Evolutionary conservation across 192 early-diverging fungal genomes (phyloP).

Genomic region (Coemansia umbellata): DNA sequence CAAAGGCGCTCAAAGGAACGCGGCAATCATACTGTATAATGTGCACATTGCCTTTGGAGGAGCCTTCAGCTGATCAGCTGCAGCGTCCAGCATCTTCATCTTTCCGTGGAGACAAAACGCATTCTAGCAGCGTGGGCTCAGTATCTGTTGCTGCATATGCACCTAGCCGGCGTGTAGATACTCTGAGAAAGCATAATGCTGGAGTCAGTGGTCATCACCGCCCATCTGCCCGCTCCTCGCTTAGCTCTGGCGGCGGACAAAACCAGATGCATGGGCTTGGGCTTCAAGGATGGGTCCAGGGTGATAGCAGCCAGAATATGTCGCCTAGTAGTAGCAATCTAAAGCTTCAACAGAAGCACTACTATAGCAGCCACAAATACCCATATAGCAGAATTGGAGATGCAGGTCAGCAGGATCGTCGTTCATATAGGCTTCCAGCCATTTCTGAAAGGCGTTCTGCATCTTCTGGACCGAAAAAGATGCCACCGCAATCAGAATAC

Average conservation of each 20-base stretch:
- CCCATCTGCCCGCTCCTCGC: slow-evolving; percentile 17
- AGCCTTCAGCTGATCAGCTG: neutral
- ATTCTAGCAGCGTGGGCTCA: neutral
- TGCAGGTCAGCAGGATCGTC: neutral
- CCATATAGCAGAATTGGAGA: slow-evolving; percentile 2
- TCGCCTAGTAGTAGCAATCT: neutral
- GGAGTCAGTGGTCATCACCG: slow-evolving; percentile 21
- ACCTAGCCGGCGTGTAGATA: slow-evolving; percentile 26
- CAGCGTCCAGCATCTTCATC: neutral
- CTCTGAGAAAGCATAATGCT: slow-evolving; percentile 25
- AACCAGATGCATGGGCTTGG: slow-evolving; percentile 32
- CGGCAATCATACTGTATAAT: slow-evolving; percentile 52
- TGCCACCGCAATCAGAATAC: slow-evolving; percentile 41
- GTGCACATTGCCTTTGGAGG: slow-evolving; percentile 38
- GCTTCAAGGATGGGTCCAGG: slow-evolving; percentile 29
- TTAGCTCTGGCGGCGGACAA: slow-evolving; percentile 6
- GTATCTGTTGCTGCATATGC: neutral
- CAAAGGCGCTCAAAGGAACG: slow-evolving; percentile 43
- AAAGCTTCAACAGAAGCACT: slow-evolving; percentile 1
- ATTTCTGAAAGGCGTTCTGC: slow-evolving; percentile 10
- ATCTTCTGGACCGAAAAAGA: slow-evolving; percentile 10
- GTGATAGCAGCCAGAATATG: slow-evolving; percentile 1
- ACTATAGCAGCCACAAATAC: slow-evolving; percentile 7
- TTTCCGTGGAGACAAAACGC: neutral
- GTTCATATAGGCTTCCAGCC: slow-evolving; percentile 6